phyloP scores from a whole-genome alignment of 768 basidiomycete species.

The Gloeostereum incarnatum region DNA sequence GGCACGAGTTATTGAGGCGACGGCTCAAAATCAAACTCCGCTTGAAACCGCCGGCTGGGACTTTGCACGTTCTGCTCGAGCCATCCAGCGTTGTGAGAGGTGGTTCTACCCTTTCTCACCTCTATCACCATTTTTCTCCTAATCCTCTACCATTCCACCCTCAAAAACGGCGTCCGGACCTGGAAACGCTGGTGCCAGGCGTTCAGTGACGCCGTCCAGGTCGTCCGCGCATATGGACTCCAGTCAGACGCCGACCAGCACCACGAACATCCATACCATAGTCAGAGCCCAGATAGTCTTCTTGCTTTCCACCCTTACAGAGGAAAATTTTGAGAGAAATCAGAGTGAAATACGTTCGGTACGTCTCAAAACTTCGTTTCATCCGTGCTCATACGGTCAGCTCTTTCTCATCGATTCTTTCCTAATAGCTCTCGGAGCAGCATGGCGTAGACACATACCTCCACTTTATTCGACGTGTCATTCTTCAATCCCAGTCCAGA shows the following conservation, averaged over 20 bases:
- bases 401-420: no score
- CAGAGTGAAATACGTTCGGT: slow-evolving; percentile 93
- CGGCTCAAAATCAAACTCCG: no score
- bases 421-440: slow-evolving; percentile 91
- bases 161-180: slow-evolving; percentile 63
- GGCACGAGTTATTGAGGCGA: no score
- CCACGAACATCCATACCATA: slow-evolving; percentile 86
- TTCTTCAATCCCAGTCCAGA: slow-evolving; percentile 76
- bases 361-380: slow-evolving; percentile 22
- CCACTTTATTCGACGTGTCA: slow-evolving; percentile 94
- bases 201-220: slow-evolving; percentile 71
- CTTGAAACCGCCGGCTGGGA: no score
- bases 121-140: no score
- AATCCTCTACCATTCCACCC: slow-evolving; percentile 14
- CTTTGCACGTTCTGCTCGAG: no score
- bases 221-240: slow-evolving; percentile 76
- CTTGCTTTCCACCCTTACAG: slow-evolving; percentile 89
- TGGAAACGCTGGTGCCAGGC: slow-evolving; percentile 55
- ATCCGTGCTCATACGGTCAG: slow-evolving; percentile 8
- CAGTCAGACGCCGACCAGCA: slow-evolving; percentile 57
- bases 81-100: no score
- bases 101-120: no score
- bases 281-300: slow-evolving; percentile 98
- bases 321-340: slow-evolving; percentile 95
- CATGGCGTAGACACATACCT: slow-evolving; percentile 96